A percentile compares a stretch with the other conserved stretches of the same genome.
These are phyloP conservation scores for Ceratocystis albifundus DNA, from an alignment of 2,329 filamentous ascomycete species.

Conservation along the genomic window DNA sequence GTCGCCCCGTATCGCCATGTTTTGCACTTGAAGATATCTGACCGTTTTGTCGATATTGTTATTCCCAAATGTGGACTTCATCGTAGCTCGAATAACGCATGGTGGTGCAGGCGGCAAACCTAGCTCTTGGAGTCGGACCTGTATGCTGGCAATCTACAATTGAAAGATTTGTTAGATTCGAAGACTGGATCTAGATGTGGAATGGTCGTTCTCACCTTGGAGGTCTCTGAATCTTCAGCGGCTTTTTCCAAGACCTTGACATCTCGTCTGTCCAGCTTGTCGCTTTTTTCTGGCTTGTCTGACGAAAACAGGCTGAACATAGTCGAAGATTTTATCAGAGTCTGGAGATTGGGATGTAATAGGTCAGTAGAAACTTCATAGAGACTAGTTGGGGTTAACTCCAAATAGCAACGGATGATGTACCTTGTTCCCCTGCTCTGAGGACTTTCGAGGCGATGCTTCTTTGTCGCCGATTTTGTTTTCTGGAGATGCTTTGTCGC, in stretches of 20 bases:
- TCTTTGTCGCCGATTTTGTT: conserved; percentile 10
- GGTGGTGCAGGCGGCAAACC: conserved; percentile 39
- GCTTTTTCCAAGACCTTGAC: conserved; percentile 32
- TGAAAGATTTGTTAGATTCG: not conserved
- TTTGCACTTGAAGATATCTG: conserved; percentile 63
- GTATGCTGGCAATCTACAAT: conserved; percentile 35
- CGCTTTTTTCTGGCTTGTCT: conserved; percentile 16
- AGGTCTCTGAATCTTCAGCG: conserved; percentile 39
- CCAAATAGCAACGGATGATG: not conserved
- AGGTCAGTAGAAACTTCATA: not conserved
- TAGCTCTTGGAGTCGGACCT: conserved; percentile 33
- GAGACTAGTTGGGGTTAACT: not conserved
- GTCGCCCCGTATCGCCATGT: conserved; percentile 69
- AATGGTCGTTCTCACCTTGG: conserved; percentile 26
- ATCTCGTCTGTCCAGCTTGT: conserved; percentile 13
- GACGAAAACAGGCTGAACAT: conserved; percentile 15
- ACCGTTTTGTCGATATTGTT: conserved; percentile 64
- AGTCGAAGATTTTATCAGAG: conserved; percentile 13
- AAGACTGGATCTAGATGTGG: not conserved
- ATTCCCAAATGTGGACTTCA: conserved; percentile 51
- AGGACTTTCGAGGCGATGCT: not conserved
- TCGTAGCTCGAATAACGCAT: conserved; percentile 47
- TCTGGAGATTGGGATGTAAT: not conserved
- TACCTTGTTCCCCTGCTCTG: conserved; percentile 17
- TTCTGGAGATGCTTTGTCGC: conserved; percentile 7